Evolutionary conservation across 257 asterid species (phyloP), one percentile per base, ranked within the genome.

Genomic region (Paulownia fortunei): DNA sequence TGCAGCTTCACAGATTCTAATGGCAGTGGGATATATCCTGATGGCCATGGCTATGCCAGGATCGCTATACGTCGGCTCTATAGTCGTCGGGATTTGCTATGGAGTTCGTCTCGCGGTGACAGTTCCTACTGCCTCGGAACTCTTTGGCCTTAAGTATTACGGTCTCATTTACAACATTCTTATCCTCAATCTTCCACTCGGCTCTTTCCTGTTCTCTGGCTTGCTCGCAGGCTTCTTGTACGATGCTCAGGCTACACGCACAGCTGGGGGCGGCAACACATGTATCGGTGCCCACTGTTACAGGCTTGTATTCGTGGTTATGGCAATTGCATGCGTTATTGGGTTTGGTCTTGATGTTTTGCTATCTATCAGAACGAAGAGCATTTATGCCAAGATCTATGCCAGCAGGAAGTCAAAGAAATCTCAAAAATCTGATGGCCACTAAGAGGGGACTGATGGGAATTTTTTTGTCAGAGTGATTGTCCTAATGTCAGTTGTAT

Each of bases 141-240:
- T 92, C 1, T 92, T 92, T 41, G 97, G 97, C 19, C 94, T 92
- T n/a, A 90, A 89, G 63, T 84, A 84, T 39, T 92, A 85, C 24
- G 97, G 96, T 6, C 93, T 92, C 69, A 82, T 90, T 10, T 90
- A 89, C 89, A 92, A 90, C 81, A 86, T 92, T 8, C 87, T 92
- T 26, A 88, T 89, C 64, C 90, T 92, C 51, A 90, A 90, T 55
- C 96, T 87, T 36, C 94, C 96, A 0, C 78, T 92, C 4, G 92
- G 97, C 52, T 90, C 96, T 1, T 92, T 90, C 83, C 87, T 92
- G 56, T 92, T 92, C 72, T 92, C 97, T 1, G 96, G 97, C 47
- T 54, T 90, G 78, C 91, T 92, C 4, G 97, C 96, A 0, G 97
- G 96, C 4, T 55, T 66, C 72, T 26, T 89, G 23, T 90, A 92